Evolutionary conservation across 2,329 filamentous ascomycete genomes (phyloP), one percentile per base, ranked within the genome.

Genomic region (Drechslera avenae): DNA sequence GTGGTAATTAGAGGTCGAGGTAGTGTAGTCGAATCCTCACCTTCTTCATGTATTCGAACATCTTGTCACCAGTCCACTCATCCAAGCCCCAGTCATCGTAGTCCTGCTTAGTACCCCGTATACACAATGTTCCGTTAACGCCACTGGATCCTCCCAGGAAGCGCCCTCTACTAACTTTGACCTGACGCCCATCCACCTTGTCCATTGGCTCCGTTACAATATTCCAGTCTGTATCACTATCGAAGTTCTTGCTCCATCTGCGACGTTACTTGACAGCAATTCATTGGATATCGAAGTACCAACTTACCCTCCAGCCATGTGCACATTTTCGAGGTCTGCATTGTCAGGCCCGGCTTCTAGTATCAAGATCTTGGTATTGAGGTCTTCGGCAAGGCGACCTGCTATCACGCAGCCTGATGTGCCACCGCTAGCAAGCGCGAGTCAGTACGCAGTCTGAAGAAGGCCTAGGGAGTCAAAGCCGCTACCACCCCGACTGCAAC

Each of bases 11-110:
- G 6, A 0, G 12, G 17, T 2, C 5, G 2, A 5, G 4, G n/a
- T 10, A 4, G 5, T 14, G 5, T 1, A 35, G 2, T 28, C 26
- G 26, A 2, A 28, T 12, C 26, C 3, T 1, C 39, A 63, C 81
- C 65, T 83, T 84, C 41, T 70, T 75, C 78, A 85, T 85, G 45
- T 80, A 83, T 10, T 67, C 71, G 52, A 82, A 85, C 56, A 85
- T 78, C 17, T 85, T 81, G 3, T 81, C 78, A 3, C 83, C 81
- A 46, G 75, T 79, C 82, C 83, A 83, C 2, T 80, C 82, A 30
- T 74, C 78, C 46, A 81, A 56, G 2, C 68, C 76, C 83, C 83
- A 84, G 50, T 85, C 81, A 65, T 85, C 81, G 16, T 79, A 77
- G 50, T 75, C 74, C 36, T 81, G 78, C 60, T 76, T 79, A 8